Evolutionary conservation across 108 stramenopile genomes (phyloP), one percentile per base, ranked within the genome.

Genomic region (Cyclostephanos invisitatus): DNA sequence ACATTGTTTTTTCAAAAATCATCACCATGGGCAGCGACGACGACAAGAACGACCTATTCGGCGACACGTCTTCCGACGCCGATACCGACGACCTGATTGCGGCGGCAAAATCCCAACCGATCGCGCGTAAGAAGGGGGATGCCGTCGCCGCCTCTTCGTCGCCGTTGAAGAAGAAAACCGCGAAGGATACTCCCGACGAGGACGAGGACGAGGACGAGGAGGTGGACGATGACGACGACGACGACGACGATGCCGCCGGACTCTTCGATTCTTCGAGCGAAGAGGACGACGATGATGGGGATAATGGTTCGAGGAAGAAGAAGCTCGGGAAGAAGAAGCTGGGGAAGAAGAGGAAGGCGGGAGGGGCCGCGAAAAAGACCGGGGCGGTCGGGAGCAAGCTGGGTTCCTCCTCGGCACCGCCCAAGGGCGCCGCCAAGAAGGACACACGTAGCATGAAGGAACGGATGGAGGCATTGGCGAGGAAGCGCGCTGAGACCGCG

Each of bases 41-140:
- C 56, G 27, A 32, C 15, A 24, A 25, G 29, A 36, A 85, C 57
- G 89, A 93, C 73, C 70, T 91, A 15, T 93, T 94, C 69, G 88
- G 83, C 21, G 86, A 86, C 59, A 86, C 86, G 36, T 87, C 87
- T 57, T 63, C 69, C 61, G 89, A 84, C 48, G 86, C 66, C 60
- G 90, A 93, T 38, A 93, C 92, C n/a, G 90, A 88, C 76, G 88
- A 89, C 63, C 74, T 93, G 59, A 85, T 93, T 61, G 87, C 87
- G 44, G 75, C 84, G 22, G 65, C 84, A 60, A 83, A 79, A 66
- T 71, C 86, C 9, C 72, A 75, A 42, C 74, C 86, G 46, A 80
- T 83, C 47, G 82, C 78, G 21, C 70, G 32, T 22, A 83, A 78
- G 50, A 89, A 91, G 71, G 68, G 29, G 51, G 72, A 3, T 46